These are phyloP conservation scores for Rubroshorea leprosula DNA, from an alignment of 345 rosid genomes.

Conservation along the genomic window DNA sequence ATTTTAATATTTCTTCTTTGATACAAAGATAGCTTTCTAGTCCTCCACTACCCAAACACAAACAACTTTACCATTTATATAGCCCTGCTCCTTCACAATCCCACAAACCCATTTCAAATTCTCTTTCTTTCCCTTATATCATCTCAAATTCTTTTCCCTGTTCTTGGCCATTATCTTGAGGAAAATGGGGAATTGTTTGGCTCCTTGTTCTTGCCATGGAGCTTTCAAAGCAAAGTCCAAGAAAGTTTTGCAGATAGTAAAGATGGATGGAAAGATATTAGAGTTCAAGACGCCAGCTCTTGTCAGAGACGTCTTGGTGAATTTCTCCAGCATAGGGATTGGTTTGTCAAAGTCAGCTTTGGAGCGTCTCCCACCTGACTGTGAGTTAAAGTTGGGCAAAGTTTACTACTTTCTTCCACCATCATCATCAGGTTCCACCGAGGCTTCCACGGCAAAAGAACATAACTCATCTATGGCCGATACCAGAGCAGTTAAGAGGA, in stretches of 20 bases:
- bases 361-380: constrained; percentile 18
- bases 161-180: neutral
- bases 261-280: constrained; percentile 25
- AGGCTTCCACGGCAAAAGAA: neutral
- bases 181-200: constrained; percentile 22
- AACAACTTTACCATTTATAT: neutral
- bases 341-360: constrained; percentile 13
- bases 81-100: neutral
- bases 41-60: neutral
- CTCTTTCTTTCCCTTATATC: neutral
- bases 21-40: neutral
- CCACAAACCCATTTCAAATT: neutral
- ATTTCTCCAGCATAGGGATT: constrained; percentile 20
- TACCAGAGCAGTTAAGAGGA: constrained; percentile 20
- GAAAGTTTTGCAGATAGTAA: constrained; percentile 28
- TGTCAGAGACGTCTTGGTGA: constrained; percentile 23
- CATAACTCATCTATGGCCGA: neutral
- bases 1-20: neutral
- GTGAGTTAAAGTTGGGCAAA: constrained; percentile 23
- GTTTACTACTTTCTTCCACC: constrained; percentile 26
- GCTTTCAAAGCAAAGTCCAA: neutral
- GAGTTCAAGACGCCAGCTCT: constrained; percentile 23
- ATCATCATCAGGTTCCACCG: neutral
- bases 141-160: neutral
- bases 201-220: constrained; percentile 10